Percentiles rank a stretch among this genome's conserved stretches.
Evolutionary conservation across 768 basidiomycete genomes (phyloP).

Genomic region (Suillus cothurnatus): DNA sequence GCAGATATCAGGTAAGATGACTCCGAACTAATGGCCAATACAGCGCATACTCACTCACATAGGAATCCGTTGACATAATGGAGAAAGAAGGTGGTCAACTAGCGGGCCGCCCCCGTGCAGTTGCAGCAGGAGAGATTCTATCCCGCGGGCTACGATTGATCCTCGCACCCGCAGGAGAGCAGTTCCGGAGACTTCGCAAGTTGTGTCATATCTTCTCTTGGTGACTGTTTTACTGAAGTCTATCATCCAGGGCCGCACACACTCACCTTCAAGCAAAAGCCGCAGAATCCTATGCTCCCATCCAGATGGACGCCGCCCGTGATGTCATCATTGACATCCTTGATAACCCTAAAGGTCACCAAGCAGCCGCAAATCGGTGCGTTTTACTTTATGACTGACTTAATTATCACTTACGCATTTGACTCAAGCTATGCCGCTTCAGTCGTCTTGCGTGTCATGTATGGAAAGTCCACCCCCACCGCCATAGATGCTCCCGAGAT

Average conservation of each 20-base stretch:
- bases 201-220: constrained; percentile 23
- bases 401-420: constrained; percentile 30
- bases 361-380: constrained; percentile 51
- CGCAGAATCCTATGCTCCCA: constrained; percentile 48
- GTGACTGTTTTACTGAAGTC: neutral
- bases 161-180: constrained; percentile 56
- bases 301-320: constrained; percentile 42
- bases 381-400: constrained; percentile 48
- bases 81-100: constrained; percentile 61
- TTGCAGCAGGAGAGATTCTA: constrained; percentile 61
- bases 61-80: constrained; percentile 68
- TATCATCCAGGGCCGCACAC: constrained; percentile 49
- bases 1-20: constrained; percentile 38
- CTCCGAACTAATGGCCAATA: neutral
- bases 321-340: constrained; percentile 36
- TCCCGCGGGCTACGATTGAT: constrained; percentile 61
- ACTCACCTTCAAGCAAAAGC: constrained; percentile 59
- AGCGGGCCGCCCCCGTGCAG: constrained; percentile 56
- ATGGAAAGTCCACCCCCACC: constrained; percentile 37
- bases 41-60: neutral
- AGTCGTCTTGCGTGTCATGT: constrained; percentile 37
- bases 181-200: constrained; percentile 64
- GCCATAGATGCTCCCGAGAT: constrained; percentile 33
- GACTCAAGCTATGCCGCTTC: constrained; percentile 33
- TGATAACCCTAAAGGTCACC: constrained; percentile 42